A percentile compares a stretch with the other conserved stretches of the same genome.
These are phyloP conservation scores for Solanum hybrid DNA, from an alignment of 305 asterid species.

Conservation along the genomic window DNA sequence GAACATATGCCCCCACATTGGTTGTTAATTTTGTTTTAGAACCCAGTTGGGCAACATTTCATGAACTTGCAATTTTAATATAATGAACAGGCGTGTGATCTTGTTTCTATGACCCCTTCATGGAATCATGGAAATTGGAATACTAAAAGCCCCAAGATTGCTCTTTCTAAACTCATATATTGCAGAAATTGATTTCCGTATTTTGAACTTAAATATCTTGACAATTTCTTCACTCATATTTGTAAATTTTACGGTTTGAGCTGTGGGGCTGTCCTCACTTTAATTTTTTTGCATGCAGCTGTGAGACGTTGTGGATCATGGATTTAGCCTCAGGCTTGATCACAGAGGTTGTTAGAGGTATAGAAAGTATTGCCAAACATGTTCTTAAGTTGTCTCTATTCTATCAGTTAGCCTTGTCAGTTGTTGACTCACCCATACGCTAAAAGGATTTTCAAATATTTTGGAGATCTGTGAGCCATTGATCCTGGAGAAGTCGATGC, in stretches of 20 bases:
- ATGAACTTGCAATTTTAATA: neutral
- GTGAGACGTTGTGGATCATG: slow-evolving; percentile 65
- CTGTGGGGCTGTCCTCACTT: neutral
- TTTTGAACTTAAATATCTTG: neutral
- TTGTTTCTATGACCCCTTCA: neutral
- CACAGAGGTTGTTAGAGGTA: slow-evolving; percentile 70
- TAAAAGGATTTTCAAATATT: slow-evolving; percentile 64
- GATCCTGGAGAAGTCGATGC: slow-evolving; percentile 55
- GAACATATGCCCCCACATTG: neutral
- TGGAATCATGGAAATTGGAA: neutral
- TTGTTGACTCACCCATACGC: slow-evolving; percentile 22
- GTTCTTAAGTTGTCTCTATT: neutral
- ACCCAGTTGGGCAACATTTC: neutral
- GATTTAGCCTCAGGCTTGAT: slow-evolving; percentile 57
- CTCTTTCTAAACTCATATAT: neutral
- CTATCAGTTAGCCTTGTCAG: slow-evolving; percentile 4
- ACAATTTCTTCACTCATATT: neutral
- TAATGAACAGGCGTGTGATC: neutral
- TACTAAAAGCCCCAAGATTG: neutral
- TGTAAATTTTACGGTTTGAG: slow-evolving; percentile 1
- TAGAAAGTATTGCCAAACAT: slow-evolving; percentile 2
- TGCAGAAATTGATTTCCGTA: neutral
- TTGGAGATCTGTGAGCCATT: slow-evolving; percentile 68
- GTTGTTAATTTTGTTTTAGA: neutral
- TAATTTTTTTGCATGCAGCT: slow-evolving; percentile 36